phyloP scores from a whole-genome alignment of 257 asterid genomes.

The Capsicum baccatum region DNA sequence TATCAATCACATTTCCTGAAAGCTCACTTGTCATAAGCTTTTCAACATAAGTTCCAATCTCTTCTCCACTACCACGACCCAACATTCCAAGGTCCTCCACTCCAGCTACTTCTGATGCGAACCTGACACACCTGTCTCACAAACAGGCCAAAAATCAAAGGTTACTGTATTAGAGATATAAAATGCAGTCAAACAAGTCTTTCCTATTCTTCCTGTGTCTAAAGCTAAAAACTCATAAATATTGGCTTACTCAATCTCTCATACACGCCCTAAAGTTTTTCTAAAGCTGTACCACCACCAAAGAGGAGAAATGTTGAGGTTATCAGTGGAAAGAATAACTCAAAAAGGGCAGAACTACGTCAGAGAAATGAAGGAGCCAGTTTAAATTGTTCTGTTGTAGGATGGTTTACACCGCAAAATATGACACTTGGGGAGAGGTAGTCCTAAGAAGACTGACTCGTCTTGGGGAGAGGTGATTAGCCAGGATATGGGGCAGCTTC shows the following conservation, averaged over 20 bases:
- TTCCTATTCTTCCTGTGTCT: not conserved
- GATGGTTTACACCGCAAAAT: not conserved
- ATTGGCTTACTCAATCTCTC: not conserved
- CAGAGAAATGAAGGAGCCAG: not conserved
- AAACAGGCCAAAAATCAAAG: conserved; percentile 18
- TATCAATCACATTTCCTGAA: conserved; percentile 97
- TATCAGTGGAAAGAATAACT: not conserved
- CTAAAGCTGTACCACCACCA: not conserved
- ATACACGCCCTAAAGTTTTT: not conserved
- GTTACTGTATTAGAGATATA: not conserved
- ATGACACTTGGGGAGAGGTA: not conserved
- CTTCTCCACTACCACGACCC: conserved; percentile 99
- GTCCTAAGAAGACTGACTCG: no score
- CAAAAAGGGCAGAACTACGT: not conserved
- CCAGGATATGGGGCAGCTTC: no score
- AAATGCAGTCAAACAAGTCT: conserved; percentile 1
- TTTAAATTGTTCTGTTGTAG: not conserved
- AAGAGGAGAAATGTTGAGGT: not conserved
- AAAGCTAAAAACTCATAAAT: not conserved
- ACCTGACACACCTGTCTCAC: conserved; percentile 88
- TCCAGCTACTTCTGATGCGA: conserved; percentile 95
- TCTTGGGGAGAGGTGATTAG: no score
- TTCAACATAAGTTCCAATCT: conserved; percentile 98
- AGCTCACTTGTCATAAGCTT: conserved; percentile 97
- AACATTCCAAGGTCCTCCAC: conserved; percentile 96